These are phyloP conservation scores for Hylodesmum podocarpum DNA, from an alignment of 306 rosid genomes.

Conservation along the genomic window DNA sequence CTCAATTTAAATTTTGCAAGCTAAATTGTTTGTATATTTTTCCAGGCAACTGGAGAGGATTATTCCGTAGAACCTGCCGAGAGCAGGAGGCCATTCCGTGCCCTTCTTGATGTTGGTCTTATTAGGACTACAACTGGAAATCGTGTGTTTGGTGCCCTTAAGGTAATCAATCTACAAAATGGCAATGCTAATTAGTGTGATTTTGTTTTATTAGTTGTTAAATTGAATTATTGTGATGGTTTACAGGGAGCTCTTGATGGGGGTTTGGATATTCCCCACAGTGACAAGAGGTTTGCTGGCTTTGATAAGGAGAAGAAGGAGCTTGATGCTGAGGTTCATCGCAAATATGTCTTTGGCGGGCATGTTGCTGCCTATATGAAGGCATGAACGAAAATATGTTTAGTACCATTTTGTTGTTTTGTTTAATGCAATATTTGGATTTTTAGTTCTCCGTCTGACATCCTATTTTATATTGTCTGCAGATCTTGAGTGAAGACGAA, in stretches of 20 bases:
- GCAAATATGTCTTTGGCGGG: constrained; percentile 77
- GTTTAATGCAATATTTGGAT: not conserved
- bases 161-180: constrained; percentile 38
- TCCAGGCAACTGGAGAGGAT: constrained; percentile 86
- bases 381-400: constrained; percentile 16
- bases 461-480: not conserved
- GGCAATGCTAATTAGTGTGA: not conserved
- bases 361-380: constrained; percentile 75
- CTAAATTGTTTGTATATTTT: not conserved
- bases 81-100: constrained; percentile 92
- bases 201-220: not conserved
- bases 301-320: constrained; percentile 64
- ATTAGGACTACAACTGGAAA: constrained; percentile 84
- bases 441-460: not conserved
- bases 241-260: constrained; percentile 89
- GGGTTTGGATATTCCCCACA: constrained; percentile 87
- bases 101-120: constrained; percentile 94
- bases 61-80: constrained; percentile 91
- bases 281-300: constrained; percentile 93
- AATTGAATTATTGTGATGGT: not conserved
- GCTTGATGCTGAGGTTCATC: constrained; percentile 83
- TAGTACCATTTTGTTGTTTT: not conserved
- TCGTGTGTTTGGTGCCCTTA: constrained; percentile 87
- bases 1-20: too few relatives aligned
- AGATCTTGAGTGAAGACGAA: constrained; percentile 74